Conservation (phyloP, 108 stramenopile genomes). For the Pseudonitzschia multiseries region DNA sequence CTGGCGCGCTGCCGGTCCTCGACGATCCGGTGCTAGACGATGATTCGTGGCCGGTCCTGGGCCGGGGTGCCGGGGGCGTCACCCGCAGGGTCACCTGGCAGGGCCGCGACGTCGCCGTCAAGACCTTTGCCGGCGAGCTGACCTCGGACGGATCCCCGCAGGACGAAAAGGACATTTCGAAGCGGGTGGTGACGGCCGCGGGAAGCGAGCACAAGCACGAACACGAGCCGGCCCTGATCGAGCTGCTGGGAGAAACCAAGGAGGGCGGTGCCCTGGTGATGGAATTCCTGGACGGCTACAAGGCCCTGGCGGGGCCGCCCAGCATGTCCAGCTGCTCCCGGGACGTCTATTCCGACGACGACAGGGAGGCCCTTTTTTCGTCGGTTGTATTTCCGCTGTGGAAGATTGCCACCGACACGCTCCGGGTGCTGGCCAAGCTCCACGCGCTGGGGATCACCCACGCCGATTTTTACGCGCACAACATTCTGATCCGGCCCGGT, state of each 20-base stretch:
- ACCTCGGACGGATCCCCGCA: constrained; percentile 64
- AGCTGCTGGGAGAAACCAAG: constrained; percentile 49
- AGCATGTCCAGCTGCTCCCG: constrained; percentile 59
- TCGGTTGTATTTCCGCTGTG: constrained; percentile 18
- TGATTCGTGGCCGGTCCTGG: constrained; percentile 36
- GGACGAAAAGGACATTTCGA: constrained; percentile 45
- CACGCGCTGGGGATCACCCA: constrained; percentile 58
- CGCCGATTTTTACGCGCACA: constrained; percentile 75
- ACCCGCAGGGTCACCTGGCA: constrained; percentile 34
- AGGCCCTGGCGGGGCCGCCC: constrained; percentile 62
- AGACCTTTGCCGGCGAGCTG: constrained; percentile 38
- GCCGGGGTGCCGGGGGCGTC: constrained; percentile 59
- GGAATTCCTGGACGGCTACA: constrained; percentile 52
- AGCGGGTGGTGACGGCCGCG: constrained; percentile 22
- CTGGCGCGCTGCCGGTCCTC: constrained; percentile 18
- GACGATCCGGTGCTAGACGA: constrained; percentile 27
- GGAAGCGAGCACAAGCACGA: no score
- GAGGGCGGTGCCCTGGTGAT: constrained; percentile 48
- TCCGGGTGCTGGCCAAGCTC: constrained; percentile 40
- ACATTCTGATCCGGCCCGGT: constrained; percentile 49
- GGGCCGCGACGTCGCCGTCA: constrained; percentile 33
- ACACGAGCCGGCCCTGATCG: constrained; percentile 40
- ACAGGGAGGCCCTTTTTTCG: neutral
- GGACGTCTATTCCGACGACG: constrained; percentile 48
- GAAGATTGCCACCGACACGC: constrained; percentile 32